Conservation (phyloP, 495 filamentous ascomycete genomes). For the Thozetella sp. region DNA sequence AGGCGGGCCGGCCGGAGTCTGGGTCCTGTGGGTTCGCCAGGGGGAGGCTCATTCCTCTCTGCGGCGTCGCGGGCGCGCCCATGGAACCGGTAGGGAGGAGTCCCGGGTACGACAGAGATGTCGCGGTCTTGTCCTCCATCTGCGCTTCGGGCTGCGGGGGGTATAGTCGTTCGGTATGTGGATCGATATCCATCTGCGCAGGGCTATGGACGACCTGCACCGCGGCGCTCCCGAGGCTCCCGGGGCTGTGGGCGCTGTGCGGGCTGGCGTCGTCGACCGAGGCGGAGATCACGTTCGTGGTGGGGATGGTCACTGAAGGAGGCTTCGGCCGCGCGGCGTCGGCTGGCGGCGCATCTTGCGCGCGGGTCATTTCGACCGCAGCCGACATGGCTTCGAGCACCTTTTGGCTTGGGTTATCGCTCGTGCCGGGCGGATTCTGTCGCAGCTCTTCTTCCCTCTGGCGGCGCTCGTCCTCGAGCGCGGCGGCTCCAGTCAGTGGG, state of each 20-base stretch:
- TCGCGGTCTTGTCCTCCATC: slow-evolving; percentile 47
- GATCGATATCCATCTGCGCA: slow-evolving; percentile 43
- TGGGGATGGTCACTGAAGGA: slow-evolving; percentile 34
- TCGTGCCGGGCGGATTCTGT: slow-evolving; percentile 35
- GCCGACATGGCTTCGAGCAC: slow-evolving; percentile 57
- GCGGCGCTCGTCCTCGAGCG: slow-evolving; percentile 54
- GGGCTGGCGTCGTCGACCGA: slow-evolving; percentile 39
- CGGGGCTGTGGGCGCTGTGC: slow-evolving; percentile 35
- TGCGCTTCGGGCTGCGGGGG: slow-evolving; percentile 41
- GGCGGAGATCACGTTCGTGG: slow-evolving; percentile 21
- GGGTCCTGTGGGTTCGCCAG: slow-evolving; percentile 62
- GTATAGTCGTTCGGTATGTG: slow-evolving; percentile 29
- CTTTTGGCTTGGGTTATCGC: slow-evolving; percentile 54
- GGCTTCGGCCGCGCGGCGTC: slow-evolving; percentile 17
- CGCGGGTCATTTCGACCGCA: slow-evolving; percentile 52
- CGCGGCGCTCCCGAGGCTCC: slow-evolving; percentile 33
- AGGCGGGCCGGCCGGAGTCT: slow-evolving; percentile 52
- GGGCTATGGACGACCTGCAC: slow-evolving; percentile 41
- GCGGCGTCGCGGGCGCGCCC: slow-evolving; percentile 44
- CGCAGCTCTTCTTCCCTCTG: slow-evolving; percentile 49
- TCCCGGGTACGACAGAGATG: slow-evolving; percentile 46
- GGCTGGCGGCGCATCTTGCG: slow-evolving; percentile 41
- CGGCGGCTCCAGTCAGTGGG: slow-evolving; percentile 55
- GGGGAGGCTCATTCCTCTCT: slow-evolving; percentile 77
- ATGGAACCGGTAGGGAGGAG: slow-evolving; percentile 36